These are phyloP conservation scores for Fusarium decemcellulare DNA, from an alignment of 2,329 filamentous ascomycete species.

Conservation along the genomic window DNA sequence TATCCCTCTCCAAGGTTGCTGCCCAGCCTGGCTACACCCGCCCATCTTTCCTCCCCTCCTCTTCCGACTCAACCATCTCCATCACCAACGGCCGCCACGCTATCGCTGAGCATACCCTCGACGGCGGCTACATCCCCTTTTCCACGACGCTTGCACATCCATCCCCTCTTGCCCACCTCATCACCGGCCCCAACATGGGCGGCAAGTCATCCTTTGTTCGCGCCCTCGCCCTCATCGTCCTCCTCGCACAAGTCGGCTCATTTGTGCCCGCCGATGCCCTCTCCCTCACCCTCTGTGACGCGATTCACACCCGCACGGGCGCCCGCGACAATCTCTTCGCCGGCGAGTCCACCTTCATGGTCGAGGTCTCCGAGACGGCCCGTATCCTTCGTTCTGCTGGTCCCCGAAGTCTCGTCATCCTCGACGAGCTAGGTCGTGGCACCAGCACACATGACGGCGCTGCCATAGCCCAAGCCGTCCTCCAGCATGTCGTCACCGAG, in stretches of 20 bases:
- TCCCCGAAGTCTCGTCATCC: slow-evolving; percentile 85
- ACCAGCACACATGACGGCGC: slow-evolving; percentile 97
- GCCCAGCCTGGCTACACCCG: slow-evolving; percentile 89
- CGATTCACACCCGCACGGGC: slow-evolving; percentile 95
- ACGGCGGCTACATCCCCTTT: slow-evolving; percentile 93
- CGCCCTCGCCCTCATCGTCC: slow-evolving; percentile 89
- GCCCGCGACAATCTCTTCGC: slow-evolving; percentile 97
- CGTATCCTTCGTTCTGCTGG: slow-evolving; percentile 93
- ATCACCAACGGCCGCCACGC: slow-evolving; percentile 82
- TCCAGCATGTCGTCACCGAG: slow-evolving; percentile 85
- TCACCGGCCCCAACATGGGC: slow-evolving; percentile 99
- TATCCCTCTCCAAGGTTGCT: slow-evolving; percentile 88
- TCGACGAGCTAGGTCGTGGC: slow-evolving; percentile 94
- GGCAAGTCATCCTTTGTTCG: slow-evolving; percentile 99
- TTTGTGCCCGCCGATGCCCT: slow-evolving; percentile 89
- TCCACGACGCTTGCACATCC: slow-evolving; percentile 79
- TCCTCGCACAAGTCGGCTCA: slow-evolving; percentile 95
- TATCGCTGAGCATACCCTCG: slow-evolving; percentile 92
- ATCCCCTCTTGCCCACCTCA: slow-evolving; percentile 80
- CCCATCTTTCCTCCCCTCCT: slow-evolving; percentile 75
- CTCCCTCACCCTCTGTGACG: slow-evolving; percentile 85
- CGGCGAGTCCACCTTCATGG: slow-evolving; percentile 97
- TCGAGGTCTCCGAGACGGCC: slow-evolving; percentile 93
- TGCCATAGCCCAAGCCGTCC: slow-evolving; percentile 92
- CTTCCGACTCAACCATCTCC: slow-evolving; percentile 75